Evolutionary conservation across 306 rosid species (phyloP).

Genomic region (Sicyos edulis): DNA sequence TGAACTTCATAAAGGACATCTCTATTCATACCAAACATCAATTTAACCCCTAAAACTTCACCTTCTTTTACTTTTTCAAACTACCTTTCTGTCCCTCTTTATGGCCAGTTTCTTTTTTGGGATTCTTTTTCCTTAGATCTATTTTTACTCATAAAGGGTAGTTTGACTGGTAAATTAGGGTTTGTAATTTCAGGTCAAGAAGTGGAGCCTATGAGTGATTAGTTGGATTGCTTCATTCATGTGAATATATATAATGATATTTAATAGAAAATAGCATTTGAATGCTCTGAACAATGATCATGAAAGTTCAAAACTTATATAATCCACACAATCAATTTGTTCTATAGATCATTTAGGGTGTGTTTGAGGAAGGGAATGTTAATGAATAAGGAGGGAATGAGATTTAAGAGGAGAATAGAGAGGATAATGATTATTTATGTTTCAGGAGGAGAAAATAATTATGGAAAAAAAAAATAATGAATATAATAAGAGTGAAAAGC

Average conservation of each 20-base stretch:
- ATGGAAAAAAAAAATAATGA: too few relatives aligned
- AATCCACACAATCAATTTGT: not conserved
- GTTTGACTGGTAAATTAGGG: not conserved
- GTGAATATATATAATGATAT: not conserved
- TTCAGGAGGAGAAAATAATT: too few relatives aligned
- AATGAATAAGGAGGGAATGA: too few relatives aligned
- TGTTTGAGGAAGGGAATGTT: too few relatives aligned
- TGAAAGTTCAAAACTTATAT: too few relatives aligned
- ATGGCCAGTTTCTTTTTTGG: not conserved
- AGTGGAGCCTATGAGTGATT: not conserved
- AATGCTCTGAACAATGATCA: not conserved
- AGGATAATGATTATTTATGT: too few relatives aligned
- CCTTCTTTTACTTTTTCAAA: slow-evolving; percentile 10
- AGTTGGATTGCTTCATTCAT: not conserved
- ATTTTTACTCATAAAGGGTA: not conserved
- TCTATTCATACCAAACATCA: not conserved
- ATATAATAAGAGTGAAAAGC: too few relatives aligned
- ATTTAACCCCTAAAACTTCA: not conserved
- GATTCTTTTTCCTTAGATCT: not conserved
- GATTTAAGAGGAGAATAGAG: too few relatives aligned
- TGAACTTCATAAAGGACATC: not conserved
- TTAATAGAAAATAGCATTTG: not conserved
- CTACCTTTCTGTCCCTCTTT: slow-evolving; percentile 10
- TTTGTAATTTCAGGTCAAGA: not conserved
- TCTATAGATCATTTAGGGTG: not conserved